Evolutionary conservation across 768 basidiomycete species (phyloP).

Genomic region (Lentinula detonsa): DNA sequence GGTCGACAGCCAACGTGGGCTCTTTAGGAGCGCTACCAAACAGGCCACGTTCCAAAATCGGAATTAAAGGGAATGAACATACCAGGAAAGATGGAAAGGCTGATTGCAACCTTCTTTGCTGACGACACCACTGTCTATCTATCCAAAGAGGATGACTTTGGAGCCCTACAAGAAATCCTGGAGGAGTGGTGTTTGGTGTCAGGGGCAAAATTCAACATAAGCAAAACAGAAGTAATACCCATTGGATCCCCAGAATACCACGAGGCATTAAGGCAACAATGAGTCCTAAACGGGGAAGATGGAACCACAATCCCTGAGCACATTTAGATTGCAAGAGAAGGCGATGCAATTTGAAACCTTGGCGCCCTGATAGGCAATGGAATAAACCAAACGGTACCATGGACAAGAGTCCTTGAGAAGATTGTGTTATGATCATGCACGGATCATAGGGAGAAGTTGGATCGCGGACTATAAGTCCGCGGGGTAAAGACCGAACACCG

Average conservation of each 20-base stretch:
- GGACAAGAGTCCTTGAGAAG: not conserved
- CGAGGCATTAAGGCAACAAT: not conserved
- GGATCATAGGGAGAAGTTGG: no score
- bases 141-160: not conserved
- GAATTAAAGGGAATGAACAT: no score
- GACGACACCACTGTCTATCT: not conserved
- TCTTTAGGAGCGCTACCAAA: no score
- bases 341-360: not conserved
- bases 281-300: not conserved
- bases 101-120: not conserved
- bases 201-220: not conserved
- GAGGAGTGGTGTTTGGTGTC: not conserved
- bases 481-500: no score
- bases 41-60: no score
- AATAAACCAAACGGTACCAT: not conserved
- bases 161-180: not conserved
- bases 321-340: slow-evolving; percentile 9
- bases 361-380: slow-evolving; percentile 10
- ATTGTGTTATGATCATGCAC: no score
- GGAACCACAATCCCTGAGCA: not conserved
- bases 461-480: no score
- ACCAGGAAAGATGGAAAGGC: not conserved
- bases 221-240: not conserved
- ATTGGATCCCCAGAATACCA: not conserved
- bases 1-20: no score